phyloP scores from a whole-genome alignment of 768 basidiomycete species.

The Hypholoma fasciculare region DNA sequence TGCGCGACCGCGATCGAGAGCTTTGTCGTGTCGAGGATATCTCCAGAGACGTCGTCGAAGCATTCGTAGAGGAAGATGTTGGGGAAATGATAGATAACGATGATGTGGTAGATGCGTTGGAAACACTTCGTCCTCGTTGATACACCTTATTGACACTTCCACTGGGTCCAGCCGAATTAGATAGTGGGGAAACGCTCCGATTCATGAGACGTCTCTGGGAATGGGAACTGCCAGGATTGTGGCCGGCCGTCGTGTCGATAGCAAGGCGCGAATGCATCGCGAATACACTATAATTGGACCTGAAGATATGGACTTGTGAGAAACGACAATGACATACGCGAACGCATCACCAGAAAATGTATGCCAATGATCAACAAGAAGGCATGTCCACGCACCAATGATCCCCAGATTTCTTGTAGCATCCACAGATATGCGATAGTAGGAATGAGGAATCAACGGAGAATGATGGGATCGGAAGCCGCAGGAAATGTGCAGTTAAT shows the following conservation, averaged over 20 bases:
- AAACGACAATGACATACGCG: not conserved
- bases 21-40: constrained; percentile 29
- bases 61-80: constrained; percentile 53
- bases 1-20: constrained; percentile 38
- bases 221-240: constrained; percentile 31
- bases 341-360: no score
- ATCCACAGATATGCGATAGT: not conserved
- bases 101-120: constrained; percentile 57
- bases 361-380: not conserved
- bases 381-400: not conserved
- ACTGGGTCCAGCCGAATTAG: constrained; percentile 34
- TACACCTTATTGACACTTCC: constrained; percentile 6
- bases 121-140: constrained; percentile 47
- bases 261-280: constrained; percentile 49
- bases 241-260: constrained; percentile 46
- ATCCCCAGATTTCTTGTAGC: not conserved
- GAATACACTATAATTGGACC: constrained; percentile 1
- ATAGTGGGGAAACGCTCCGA: constrained; percentile 28
- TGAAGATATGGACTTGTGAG: constrained; percentile 1
- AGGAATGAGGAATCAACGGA: not conserved
- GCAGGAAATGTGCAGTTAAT: not conserved
- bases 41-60: constrained; percentile 48
- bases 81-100: constrained; percentile 59
- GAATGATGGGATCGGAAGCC: not conserved
- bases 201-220: constrained; percentile 25